These are phyloP conservation scores for Hemerocallis citrina DNA, from an alignment of 106 monocot species.

Conservation along the genomic window DNA sequence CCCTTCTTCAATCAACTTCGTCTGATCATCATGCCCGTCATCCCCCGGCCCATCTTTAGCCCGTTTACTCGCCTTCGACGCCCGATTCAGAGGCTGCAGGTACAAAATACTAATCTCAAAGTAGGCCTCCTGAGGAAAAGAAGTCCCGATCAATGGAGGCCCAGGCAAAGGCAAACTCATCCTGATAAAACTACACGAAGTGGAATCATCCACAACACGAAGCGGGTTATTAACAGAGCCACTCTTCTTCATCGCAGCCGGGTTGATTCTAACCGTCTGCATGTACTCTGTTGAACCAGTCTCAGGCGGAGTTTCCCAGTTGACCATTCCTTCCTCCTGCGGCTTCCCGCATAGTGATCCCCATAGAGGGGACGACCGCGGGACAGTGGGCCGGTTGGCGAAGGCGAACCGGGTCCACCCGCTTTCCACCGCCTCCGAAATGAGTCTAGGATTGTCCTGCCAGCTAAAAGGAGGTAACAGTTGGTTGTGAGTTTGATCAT, in stretches of 20 bases:
- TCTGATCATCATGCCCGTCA: conserved; percentile 16
- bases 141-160: conserved; percentile 24
- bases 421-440: conserved; percentile 36
- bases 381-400: neutral
- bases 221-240: too few relatives aligned
- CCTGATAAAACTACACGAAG: conserved; percentile 6
- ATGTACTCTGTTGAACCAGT: conserved; percentile 47
- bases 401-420: conserved; percentile 75
- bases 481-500: neutral
- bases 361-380: conserved; percentile 4
- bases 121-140: conserved; percentile 82
- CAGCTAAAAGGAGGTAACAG: conserved; percentile 29
- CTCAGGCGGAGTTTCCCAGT: conserved; percentile 23
- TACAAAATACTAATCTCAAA: conserved; percentile 70
- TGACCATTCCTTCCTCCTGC: neutral
- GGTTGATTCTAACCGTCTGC: conserved; percentile 58
- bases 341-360: conserved; percentile 1
- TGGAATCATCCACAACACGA: neutral
- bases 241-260: too few relatives aligned
- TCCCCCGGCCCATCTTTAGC: neutral
- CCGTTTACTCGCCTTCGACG: neutral
- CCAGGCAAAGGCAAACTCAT: conserved; percentile 73
- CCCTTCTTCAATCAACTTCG: conserved; percentile 28
- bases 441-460: conserved; percentile 41
- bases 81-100: conserved; percentile 20